Evolutionary conservation across 352 stramenopile genomes (phyloP).

Genomic region (Pythium chondricola): DNA sequence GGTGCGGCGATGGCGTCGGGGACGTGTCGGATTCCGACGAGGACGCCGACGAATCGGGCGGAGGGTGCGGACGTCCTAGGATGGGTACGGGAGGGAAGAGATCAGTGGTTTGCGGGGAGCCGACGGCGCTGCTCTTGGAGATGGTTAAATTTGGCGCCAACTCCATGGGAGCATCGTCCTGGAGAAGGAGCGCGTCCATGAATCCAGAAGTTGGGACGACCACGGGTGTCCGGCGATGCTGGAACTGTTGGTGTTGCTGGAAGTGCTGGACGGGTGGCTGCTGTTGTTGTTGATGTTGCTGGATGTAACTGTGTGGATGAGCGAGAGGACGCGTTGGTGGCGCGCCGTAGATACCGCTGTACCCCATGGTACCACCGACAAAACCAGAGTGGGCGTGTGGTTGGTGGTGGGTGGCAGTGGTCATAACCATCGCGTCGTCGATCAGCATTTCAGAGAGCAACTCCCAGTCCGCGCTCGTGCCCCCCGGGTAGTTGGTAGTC

Average conservation of each 20-base stretch:
- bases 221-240: neutral
- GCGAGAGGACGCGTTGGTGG: neutral
- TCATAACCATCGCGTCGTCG: conserved; percentile 39
- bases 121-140: conserved; percentile 9
- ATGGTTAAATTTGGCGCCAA: neutral
- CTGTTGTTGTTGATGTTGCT: conserved; percentile 5
- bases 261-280: neutral
- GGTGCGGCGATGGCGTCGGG: too few relatives aligned
- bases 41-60: neutral
- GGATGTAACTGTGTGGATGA: neutral
- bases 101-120: conserved; percentile 16
- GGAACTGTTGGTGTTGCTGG: conserved; percentile 1
- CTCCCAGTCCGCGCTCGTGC: conserved; percentile 33
- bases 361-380: too few relatives aligned
- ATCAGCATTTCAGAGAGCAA: conserved; percentile 52
- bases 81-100: conserved; percentile 8
- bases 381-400: too few relatives aligned
- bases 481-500: conserved; percentile 1
- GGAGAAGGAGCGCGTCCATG: conserved; percentile 16
- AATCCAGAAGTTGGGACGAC: neutral
- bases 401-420: too few relatives aligned
- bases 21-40: too few relatives aligned
- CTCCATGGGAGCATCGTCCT: conserved; percentile 9
- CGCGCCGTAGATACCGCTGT: too few relatives aligned
- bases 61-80: neutral